Conservation (phyloP, 768 basidiomycete species). For the Cystofilobasidium bisporidii region DNA sequence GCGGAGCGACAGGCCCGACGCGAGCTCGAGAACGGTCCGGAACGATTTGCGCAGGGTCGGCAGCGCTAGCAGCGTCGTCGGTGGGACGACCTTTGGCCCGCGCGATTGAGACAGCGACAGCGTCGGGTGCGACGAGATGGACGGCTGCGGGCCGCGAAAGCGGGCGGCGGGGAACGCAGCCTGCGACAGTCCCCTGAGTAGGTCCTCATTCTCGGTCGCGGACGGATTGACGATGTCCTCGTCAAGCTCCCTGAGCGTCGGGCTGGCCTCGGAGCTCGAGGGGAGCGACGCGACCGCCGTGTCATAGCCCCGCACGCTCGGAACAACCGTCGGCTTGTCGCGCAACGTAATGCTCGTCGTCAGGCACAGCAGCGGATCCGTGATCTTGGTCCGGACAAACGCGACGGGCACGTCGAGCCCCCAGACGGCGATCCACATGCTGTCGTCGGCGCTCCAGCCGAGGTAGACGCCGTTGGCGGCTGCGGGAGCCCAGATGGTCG, state of each 20-base stretch:
- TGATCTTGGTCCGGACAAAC: conserved; percentile 58
- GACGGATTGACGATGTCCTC: conserved; percentile 37
- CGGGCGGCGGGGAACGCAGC: conserved; percentile 60
- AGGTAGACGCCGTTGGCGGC: conserved; percentile 53
- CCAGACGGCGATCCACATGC: conserved; percentile 69
- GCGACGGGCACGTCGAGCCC: conserved; percentile 67
- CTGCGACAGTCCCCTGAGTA: conserved; percentile 57
- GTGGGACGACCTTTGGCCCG: conserved; percentile 35
- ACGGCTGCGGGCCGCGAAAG: conserved; percentile 50
- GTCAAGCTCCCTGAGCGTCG: conserved; percentile 39
- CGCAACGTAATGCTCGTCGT: conserved; percentile 81
- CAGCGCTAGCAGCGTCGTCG: conserved; percentile 34
- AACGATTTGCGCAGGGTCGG: conserved; percentile 77
- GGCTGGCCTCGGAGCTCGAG: conserved; percentile 31
- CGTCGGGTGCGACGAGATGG: conserved; percentile 23
- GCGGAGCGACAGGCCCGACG: conserved; percentile 75
- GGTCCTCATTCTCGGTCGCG: conserved; percentile 58
- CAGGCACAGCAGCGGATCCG: conserved; percentile 69
- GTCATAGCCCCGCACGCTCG: conserved; percentile 43
- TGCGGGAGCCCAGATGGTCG: conserved; percentile 53
- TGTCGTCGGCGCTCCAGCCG: conserved; percentile 54
- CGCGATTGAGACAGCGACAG: conserved; percentile 6
- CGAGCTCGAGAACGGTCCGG: conserved; percentile 64
- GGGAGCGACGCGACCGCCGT: conserved; percentile 37
- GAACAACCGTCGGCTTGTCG: conserved; percentile 57